phyloP scores from a whole-genome alignment of 2,329 filamentous ascomycete species.

The Colletotrichum phormii region DNA sequence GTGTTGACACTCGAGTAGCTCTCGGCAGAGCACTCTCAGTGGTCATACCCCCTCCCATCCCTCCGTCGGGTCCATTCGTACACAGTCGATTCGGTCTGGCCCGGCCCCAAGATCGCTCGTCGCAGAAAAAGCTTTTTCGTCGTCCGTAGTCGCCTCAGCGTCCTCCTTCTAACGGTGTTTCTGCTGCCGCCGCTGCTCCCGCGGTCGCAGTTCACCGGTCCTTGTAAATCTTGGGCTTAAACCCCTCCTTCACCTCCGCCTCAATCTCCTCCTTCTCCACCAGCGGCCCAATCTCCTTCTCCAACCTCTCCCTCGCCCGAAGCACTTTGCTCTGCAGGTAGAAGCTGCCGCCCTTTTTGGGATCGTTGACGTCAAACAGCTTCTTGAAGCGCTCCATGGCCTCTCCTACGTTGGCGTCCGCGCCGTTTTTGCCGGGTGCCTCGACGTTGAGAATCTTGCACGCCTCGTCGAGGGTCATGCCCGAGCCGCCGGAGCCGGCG shows the following conservation, averaged over 20 bases:
- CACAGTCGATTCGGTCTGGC: neutral
- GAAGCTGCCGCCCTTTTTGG: conserved; percentile 95
- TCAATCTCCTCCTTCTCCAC: conserved; percentile 79
- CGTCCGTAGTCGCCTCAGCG: neutral
- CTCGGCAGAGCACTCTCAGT: neutral
- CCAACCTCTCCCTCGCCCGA: conserved; percentile 90
- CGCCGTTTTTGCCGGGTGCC: conserved; percentile 78
- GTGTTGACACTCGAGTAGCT: neutral
- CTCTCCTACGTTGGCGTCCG: conserved; percentile 77
- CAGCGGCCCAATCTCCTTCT: conserved; percentile 82
- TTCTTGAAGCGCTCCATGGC: conserved; percentile 92
- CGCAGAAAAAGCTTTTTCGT: neutral
- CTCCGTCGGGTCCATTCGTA: neutral
- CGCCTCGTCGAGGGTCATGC: conserved; percentile 94
- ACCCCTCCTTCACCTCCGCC: conserved; percentile 84
- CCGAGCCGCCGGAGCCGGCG: conserved; percentile 61
- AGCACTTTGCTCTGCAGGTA: conserved; percentile 98
- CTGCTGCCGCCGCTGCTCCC: too few species aligned
- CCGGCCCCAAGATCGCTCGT: neutral
- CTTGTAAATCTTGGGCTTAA: conserved; percentile 96
- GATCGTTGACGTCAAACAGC: conserved; percentile 94
- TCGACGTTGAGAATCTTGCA: conserved; percentile 98
- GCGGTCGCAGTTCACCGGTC: conserved; percentile 55
- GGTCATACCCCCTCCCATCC: neutral
- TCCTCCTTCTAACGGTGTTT: neutral